Base-by-base conservation (phyloP, 352 stramenopile species). In the Phytophthora boehmeriae region DNA sequence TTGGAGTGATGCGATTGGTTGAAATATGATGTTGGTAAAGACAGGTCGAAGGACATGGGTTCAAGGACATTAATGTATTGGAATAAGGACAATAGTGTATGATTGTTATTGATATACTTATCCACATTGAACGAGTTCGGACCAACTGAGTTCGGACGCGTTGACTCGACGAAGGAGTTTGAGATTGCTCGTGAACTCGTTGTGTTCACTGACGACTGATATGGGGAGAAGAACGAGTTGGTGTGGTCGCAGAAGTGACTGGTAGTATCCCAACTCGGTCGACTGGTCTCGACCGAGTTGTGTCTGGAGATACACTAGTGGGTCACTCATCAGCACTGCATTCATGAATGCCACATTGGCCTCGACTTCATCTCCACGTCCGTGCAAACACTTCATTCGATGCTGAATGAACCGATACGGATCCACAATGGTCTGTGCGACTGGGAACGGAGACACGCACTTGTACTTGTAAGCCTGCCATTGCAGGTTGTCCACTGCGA, bases 341-440 rank as follows among this genome's bases (percentile, higher is more conserved):
- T 76, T 80, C 60, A 80, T 78, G 41, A 78, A 73, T 4, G 71
- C 63, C 13, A 75, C 52, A 20, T 70, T 72, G 0, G 58, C 57
- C n/a, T 71, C 59, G 13, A 73, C 55, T 10, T 47, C 47, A 13
- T 63, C 14, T 5, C 38, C 48, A 0, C 66, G 66, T 10, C 45
- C 32, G 48, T 75, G 57, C 0, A 75, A 35, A 35, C 58, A 59
- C 27, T 72, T 58, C 42, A 75, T 60, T 19, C 72, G 52, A 30
- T 69, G 49, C 44, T 75, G 62, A 17, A 72, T 75, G 9, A 46
- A 65, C 9, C 46, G 52, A 14, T 65, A 70, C 8, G 43, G 47
- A 10, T 61, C 44, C 2, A 54, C 20, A 19, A 28, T 34, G 56
- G 63, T 27, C 60, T 45, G 20, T 20, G 20, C 13, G 38, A 59